Conservation (phyloP, 257 asterid species). For the Linaria vulgaris region DNA sequence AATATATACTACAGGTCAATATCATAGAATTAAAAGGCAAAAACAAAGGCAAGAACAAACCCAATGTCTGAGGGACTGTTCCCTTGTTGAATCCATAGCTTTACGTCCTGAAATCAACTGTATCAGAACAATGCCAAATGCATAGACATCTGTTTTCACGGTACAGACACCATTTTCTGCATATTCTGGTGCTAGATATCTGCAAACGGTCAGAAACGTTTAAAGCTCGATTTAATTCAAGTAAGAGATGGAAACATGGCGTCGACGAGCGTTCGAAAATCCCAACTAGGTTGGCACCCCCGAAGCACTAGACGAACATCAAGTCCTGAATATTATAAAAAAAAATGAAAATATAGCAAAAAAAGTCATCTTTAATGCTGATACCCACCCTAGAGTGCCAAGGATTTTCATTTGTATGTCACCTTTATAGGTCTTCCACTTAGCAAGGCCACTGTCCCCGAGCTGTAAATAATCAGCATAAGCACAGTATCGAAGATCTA, state of each 20-base stretch:
- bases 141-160: slow-evolving; percentile 52
- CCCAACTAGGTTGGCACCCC: too few relatives aligned
- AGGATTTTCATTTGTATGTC: slow-evolving; percentile 35
- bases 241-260: too few relatives aligned
- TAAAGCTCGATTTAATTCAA: slow-evolving; percentile 12
- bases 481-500: slow-evolving; percentile 1
- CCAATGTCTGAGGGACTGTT: slow-evolving; percentile 61
- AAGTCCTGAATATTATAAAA: too few relatives aligned
- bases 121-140: slow-evolving; percentile 65
- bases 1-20: background rate
- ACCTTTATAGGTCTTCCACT: slow-evolving; percentile 41
- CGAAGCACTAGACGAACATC: background rate
- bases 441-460: slow-evolving; percentile 64
- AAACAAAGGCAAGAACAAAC: slow-evolving; percentile 32
- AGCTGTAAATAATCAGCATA: slow-evolving; percentile 39
- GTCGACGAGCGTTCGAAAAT: too few relatives aligned
- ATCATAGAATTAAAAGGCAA: background rate
- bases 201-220: slow-evolving; percentile 28
- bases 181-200: slow-evolving; percentile 77
- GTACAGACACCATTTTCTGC: slow-evolving; percentile 55
- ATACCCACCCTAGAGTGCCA: slow-evolving; percentile 50
- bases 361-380: too few relatives aligned
- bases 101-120: slow-evolving; percentile 67
- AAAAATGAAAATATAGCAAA: too few relatives aligned
- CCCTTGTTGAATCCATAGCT: slow-evolving; percentile 38